These are phyloP conservation scores for Kodamaea suecica DNA, from an alignment of 1,139 yeast species.

Conservation along the genomic window DNA sequence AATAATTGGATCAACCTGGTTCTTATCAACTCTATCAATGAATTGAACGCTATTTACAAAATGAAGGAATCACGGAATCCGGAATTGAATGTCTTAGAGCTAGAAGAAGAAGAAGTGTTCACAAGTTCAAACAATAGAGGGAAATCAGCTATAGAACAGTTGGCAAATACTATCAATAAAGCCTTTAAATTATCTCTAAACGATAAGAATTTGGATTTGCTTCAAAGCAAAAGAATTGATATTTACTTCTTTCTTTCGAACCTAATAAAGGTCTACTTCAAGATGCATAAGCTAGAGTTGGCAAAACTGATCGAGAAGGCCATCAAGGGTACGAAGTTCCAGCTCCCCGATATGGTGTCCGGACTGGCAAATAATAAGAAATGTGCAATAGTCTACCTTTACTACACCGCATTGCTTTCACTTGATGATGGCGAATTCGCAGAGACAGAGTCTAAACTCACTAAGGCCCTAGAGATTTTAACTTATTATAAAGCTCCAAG, in stretches of 20 bases:
- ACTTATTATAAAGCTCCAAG: conserved; percentile 20
- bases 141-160: conserved; percentile 39
- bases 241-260: conserved; percentile 73
- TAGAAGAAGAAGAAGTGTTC: conserved; percentile 10
- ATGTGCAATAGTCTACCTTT: conserved; percentile 44
- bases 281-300: conserved; percentile 65
- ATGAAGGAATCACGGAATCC: conserved; percentile 30
- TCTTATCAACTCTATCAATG: conserved; percentile 52
- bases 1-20: conserved; percentile 68
- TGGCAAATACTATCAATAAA: conserved; percentile 68
- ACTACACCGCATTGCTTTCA: conserved; percentile 61
- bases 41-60: conserved; percentile 48
- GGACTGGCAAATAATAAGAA: conserved; percentile 19
- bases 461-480: conserved; percentile 43
- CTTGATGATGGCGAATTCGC: conserved; percentile 61
- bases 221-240: conserved; percentile 55
- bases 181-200: conserved; percentile 77
- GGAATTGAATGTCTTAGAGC: conserved; percentile 12
- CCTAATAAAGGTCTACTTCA: conserved; percentile 70
- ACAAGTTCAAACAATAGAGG: conserved; percentile 4
- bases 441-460: conserved; percentile 48
- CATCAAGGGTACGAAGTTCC: conserved; percentile 49
- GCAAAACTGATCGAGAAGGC: conserved; percentile 81
- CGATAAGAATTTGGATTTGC: conserved; percentile 60
- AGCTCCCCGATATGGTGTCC: conserved; percentile 47